Evolutionary conservation across 441 rosid genomes (phyloP).

Genomic region (Eutrema salsugineum): DNA sequence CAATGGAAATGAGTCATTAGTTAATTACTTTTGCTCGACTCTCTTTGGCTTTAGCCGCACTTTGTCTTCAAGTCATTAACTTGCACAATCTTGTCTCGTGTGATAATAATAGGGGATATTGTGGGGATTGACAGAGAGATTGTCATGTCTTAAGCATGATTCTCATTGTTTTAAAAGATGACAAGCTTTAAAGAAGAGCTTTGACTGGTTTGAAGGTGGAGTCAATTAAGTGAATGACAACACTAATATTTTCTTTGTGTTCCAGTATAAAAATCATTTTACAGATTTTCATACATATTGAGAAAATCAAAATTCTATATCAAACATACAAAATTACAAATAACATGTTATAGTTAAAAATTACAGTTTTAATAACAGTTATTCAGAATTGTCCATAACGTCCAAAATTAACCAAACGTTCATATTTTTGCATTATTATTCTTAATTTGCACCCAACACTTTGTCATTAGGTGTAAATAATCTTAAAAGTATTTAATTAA

Average conservation of each 20-base stretch:
- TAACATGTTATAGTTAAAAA: too few species aligned
- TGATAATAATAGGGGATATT: not conserved
- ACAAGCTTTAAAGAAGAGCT: not conserved
- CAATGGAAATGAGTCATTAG: not conserved
- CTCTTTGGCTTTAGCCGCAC: not conserved
- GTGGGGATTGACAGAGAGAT: not conserved
- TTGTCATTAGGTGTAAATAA: not conserved
- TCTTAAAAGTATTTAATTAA: not conserved
- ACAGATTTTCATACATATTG: too few species aligned
- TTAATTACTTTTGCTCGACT: not conserved
- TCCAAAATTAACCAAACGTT: too few species aligned
- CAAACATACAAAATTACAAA: too few species aligned
- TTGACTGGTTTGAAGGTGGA: not conserved
- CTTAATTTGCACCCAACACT: not conserved
- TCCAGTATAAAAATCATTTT: too few species aligned
- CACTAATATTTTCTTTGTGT: too few species aligned
- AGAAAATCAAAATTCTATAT: too few species aligned
- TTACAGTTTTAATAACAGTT: too few species aligned
- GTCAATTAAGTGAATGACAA: not conserved
- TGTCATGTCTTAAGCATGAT: constrained; percentile 2
- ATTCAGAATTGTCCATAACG: too few species aligned
- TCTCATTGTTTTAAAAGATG: not conserved
- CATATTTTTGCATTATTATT: not conserved
- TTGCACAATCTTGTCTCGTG: not conserved
- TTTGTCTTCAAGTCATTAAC: not conserved